Evolutionary conservation across 140 eudicot species (phyloP).

Genomic region (Erigeron philadelphicus): DNA sequence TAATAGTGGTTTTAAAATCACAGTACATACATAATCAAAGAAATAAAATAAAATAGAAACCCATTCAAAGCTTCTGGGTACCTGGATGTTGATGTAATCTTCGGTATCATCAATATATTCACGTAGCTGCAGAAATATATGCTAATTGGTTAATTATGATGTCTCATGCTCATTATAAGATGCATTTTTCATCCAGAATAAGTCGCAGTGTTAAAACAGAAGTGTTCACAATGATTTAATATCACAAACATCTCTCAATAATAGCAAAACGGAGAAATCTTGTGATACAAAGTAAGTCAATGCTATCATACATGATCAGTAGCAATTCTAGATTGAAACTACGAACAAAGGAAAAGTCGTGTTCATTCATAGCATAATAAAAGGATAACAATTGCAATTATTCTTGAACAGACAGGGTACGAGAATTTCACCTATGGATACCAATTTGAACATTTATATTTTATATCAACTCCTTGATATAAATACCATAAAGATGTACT

Average conservation of each 20-base stretch:
- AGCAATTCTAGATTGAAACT: background rate
- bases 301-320: background rate
- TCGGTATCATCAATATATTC: constrained; percentile 86
- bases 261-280: background rate
- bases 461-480: background rate
- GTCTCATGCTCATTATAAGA: background rate
- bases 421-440: too few species aligned
- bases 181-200: background rate
- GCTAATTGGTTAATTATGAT: background rate
- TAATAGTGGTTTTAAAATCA: constrained; percentile 9
- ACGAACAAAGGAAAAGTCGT: background rate
- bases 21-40: background rate
- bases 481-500: background rate
- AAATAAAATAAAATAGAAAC: background rate
- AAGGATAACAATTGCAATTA: background rate
- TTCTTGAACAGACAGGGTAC: background rate
- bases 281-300: constrained; percentile 1
- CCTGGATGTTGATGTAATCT: constrained; percentile 92
- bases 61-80: constrained; percentile 13
- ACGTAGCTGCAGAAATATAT: constrained; percentile 58
- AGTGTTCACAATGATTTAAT: background rate
- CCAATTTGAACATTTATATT: too few species aligned
- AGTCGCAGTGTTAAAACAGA: background rate
- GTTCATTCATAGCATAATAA: background rate
- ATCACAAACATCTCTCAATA: background rate